Base-by-base conservation (phyloP, 2,329 filamentous ascomycete genomes). In the Annulohypoxylon truncatum region DNA sequence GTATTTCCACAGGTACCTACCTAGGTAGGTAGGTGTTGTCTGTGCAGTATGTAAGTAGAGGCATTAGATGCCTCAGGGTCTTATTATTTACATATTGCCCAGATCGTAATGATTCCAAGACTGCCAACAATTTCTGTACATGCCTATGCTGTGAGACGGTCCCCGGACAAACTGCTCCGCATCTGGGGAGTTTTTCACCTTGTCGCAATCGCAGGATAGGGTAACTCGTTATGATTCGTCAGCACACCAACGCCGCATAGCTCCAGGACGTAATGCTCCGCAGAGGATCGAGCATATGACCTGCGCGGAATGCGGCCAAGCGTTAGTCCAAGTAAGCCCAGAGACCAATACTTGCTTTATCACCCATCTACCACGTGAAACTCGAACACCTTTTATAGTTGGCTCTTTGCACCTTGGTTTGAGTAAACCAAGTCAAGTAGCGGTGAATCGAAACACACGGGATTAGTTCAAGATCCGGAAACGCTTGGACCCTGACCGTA, bases 231-330 rank as follows among this genome's bases (percentile, higher is more conserved):
- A 28, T 66, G 58, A 68, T 68, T 66, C 40, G 62, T 42, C 47
- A 15, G 38, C 24, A 31, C 10, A 29, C 53, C 20, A 22, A 63
- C 22, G 47, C 31, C 29, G 50, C 55, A 54, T 60, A 29, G 58
- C 10, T 59, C 40, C 48, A 63, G 58, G 58, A 60, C 53, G 15
- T 42, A 35, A 60, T 63, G 55, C 51, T 63, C 59, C 63, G 66
- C 52, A 55, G 55, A 63, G 58, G 57, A 63, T 60, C 31, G 46
- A 46, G 48, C 63, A 68, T 51, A 52, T 66, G 66, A 68, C 50
- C 62, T 53, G 33, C 18, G 55, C 29, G 42, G n/a, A 38, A 57
- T 54, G 50, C 40, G 54, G 62, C 58, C 40, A 60, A 56, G 62
- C 47, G 46, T 40, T 38, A 42, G 28, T 38, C 35, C n/a, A 38